Evolutionary conservation across 352 stramenopile genomes (phyloP), one percentile per base, ranked within the genome.

Genomic region (Sclerospora graminicola): DNA sequence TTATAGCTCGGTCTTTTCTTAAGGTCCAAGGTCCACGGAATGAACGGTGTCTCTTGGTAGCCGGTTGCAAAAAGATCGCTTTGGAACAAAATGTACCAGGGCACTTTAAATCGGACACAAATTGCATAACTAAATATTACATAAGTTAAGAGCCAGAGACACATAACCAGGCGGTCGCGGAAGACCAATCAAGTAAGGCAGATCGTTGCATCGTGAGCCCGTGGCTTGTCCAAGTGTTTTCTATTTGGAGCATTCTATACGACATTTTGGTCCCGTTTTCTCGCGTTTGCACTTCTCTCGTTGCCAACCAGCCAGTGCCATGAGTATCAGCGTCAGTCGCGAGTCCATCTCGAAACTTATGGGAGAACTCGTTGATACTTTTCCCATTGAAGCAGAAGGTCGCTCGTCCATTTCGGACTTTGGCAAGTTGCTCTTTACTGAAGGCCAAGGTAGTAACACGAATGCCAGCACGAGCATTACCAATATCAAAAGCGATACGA

Each of bases 321-420:
- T 84, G 71, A 84, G 73, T 55, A 73, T 88, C 41, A 81, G 69
- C 51, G 73, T 89, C 41, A 86, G 72, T 48, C 76, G 76, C 32
- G 79, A 90, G 55, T 90, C 79, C 23, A 89, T 88, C 56, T 84
- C 71, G 31, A 89, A 81, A 52, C 69, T 90, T 50, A 90, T 90
- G 74, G 83, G 68, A 29, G 77, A 88, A 60, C 68, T 90, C 20
- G 76, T 84, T 20, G 79, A 89, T 45, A 78, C 63, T 28, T 87
- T 89, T 60, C 79, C 79, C 14, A 82, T 89, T 48, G 79, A 90
- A 45, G 60, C 57, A 9, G 78, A 85, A 18, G 70, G 69, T 24
- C 75, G 79, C 26, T 62, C 76, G 51, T 89, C 76, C 27, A 90
- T 90, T 58, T 90, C 79, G 48, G 76, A 90, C 60, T 88, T 90